Conservation (phyloP, 495 filamentous ascomycete genomes). For the Penicillium steckii region DNA sequence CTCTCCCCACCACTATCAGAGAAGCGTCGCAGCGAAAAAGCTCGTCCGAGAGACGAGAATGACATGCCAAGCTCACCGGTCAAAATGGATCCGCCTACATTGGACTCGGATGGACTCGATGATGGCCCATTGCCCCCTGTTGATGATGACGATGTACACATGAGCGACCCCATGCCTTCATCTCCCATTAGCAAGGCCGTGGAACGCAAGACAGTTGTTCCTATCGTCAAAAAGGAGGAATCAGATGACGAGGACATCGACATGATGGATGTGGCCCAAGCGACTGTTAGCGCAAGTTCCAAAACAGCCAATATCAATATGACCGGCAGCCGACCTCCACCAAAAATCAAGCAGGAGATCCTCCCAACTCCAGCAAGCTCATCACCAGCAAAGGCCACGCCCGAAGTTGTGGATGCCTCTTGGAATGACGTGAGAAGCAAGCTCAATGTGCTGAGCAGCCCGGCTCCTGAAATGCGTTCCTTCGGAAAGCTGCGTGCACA, state of each 20-base stretch:
- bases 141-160: slow-evolving; percentile 64
- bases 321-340: slow-evolving; percentile 74
- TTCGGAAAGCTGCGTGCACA: slow-evolving; percentile 79
- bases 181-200: slow-evolving; percentile 82
- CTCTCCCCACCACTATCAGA: slow-evolving; percentile 70
- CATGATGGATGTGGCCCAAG: slow-evolving; percentile 80
- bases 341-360: slow-evolving; percentile 67
- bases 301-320: slow-evolving; percentile 76
- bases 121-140: slow-evolving; percentile 52
- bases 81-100: slow-evolving; percentile 33
- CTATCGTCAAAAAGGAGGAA: slow-evolving; percentile 59
- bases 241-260: slow-evolving; percentile 76
- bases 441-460: slow-evolving; percentile 78
- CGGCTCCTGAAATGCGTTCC: slow-evolving; percentile 56
- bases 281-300: slow-evolving; percentile 61
- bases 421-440: slow-evolving; percentile 89
- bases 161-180: slow-evolving; percentile 84
- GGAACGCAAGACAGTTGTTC: slow-evolving; percentile 64
- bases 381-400: slow-evolving; percentile 63
- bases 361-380: slow-evolving; percentile 72
- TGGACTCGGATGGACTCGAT: slow-evolving; percentile 41
- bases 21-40: slow-evolving; percentile 44
- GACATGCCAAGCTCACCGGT: slow-evolving; percentile 29
- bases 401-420: slow-evolving; percentile 71
- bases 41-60: slow-evolving; percentile 44